Evolutionary conservation across 768 basidiomycete genomes (phyloP).

Genomic region (Pleurotus tuber-regium): DNA sequence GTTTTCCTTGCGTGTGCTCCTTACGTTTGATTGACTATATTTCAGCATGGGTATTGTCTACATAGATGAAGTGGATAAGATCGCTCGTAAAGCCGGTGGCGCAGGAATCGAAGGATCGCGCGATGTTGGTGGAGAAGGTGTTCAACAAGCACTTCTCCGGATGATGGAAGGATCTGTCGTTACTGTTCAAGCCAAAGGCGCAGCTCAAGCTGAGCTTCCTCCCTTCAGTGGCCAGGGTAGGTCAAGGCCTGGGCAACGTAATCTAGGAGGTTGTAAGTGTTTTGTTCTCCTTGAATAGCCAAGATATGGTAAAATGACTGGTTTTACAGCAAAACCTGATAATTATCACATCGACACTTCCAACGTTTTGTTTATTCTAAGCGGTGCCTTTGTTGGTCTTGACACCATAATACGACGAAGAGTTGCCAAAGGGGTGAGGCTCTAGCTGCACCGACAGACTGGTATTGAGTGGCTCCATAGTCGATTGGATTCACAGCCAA

Average conservation of each 20-base stretch:
- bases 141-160: conserved; percentile 88
- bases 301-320: not conserved
- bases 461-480: conserved; percentile 33
- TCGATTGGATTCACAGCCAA: conserved; percentile 80
- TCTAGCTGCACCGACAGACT: conserved; percentile 5
- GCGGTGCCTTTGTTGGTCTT: conserved; percentile 93
- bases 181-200: conserved; percentile 74
- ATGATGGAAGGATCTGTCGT: conserved; percentile 93
- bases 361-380: conserved; percentile 92
- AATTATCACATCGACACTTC: conserved; percentile 79
- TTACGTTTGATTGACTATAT: conserved; percentile 9
- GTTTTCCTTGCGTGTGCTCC: not conserved
- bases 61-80: conserved; percentile 96
- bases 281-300: not conserved
- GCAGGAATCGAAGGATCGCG: conserved; percentile 67
- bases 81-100: conserved; percentile 60
- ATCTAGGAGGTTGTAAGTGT: conserved; percentile 35
- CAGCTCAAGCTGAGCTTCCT: conserved; percentile 43
- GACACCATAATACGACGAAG: conserved; percentile 79
- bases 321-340: conserved; percentile 53
- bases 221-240: conserved; percentile 43
- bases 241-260: conserved; percentile 48
- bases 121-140: conserved; percentile 95
- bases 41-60: conserved; percentile 91
- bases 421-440: conserved; percentile 79